Evolutionary conservation across 225 moss, liverwort and hornwort genomes (phyloP).

Genomic region (Bryum argenteum): DNA sequence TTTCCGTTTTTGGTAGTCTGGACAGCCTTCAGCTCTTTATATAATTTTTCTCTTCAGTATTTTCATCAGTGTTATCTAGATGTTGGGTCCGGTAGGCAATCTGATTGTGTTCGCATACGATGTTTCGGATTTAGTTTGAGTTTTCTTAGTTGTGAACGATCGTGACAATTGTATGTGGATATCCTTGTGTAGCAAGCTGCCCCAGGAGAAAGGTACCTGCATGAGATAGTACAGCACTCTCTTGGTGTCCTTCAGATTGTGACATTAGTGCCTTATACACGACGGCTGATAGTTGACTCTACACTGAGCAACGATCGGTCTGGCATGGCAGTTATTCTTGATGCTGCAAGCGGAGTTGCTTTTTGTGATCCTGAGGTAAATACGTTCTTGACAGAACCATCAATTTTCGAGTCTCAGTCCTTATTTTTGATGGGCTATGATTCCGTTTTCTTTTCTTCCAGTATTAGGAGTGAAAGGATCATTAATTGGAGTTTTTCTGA

Average conservation of each 20-base stretch:
- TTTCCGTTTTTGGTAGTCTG: slow-evolving; percentile 1
- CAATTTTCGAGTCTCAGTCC: background rate
- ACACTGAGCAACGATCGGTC: slow-evolving; percentile 89
- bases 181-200: slow-evolving; percentile 66
- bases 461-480: slow-evolving; percentile 5
- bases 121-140: slow-evolving; percentile 6
- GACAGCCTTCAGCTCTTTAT: background rate
- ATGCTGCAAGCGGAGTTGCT: slow-evolving; percentile 94
- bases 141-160: slow-evolving; percentile 9
- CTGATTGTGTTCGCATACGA: slow-evolving; percentile 1
- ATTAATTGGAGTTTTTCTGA: slow-evolving; percentile 13
- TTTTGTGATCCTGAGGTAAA: slow-evolving; percentile 91
- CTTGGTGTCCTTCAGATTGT: slow-evolving; percentile 96
- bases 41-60: slow-evolving; percentile 1
- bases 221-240: slow-evolving; percentile 94
- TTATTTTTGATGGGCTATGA: background rate
- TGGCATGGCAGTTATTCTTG: slow-evolving; percentile 96
- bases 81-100: background rate
- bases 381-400: slow-evolving; percentile 7
- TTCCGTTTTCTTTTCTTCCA: slow-evolving; percentile 1
- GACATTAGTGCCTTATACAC: slow-evolving; percentile 88
- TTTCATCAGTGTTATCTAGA: background rate
- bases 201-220: slow-evolving; percentile 91
- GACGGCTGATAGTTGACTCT: slow-evolving; percentile 84
- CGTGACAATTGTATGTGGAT: slow-evolving; percentile 35